phyloP scores from a whole-genome alignment of 768 basidiomycete species.

The Mrakia gelida region DNA sequence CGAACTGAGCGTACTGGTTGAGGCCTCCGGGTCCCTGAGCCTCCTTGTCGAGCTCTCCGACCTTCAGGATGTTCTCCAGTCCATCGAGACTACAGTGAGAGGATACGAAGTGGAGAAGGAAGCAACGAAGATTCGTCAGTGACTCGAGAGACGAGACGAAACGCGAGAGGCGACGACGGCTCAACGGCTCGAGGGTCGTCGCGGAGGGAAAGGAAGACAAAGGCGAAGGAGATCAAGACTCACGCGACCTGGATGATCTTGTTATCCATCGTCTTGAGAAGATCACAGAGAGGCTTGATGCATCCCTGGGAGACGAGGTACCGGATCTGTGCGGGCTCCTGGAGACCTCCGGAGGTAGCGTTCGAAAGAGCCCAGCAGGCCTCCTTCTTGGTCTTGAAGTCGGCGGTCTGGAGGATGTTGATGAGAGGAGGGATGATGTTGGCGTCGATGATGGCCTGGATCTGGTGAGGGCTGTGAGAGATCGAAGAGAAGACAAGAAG shows the following conservation, averaged over 20 bases:
- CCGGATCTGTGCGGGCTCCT: conserved; percentile 93
- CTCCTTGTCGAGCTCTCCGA: conserved; percentile 91
- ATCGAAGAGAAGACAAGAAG: not conserved
- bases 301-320: conserved; percentile 97
- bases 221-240: not conserved
- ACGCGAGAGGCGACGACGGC: no score
- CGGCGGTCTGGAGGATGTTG: conserved; percentile 94
- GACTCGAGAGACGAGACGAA: no score
- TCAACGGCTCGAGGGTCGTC: no score
- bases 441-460: conserved; percentile 95
- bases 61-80: conserved; percentile 94
- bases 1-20: conserved; percentile 89
- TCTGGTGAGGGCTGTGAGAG: conserved; percentile 75
- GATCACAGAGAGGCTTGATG: conserved; percentile 96
- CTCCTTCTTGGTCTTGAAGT: conserved; percentile 99
- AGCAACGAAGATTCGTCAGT: no score
- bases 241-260: conserved; percentile 70
- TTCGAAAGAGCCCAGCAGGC: conserved; percentile 99
- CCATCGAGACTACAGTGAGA: conserved; percentile 61
- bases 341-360: conserved; percentile 94
- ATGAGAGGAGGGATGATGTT: conserved; percentile 94
- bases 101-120: no score
- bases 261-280: conserved; percentile 98
- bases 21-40: conserved; percentile 71
- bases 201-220: not conserved